These are phyloP conservation scores for Blepharisma japonicum DNA, from an alignment of 73 alveolate species.

Conservation along the genomic window DNA sequence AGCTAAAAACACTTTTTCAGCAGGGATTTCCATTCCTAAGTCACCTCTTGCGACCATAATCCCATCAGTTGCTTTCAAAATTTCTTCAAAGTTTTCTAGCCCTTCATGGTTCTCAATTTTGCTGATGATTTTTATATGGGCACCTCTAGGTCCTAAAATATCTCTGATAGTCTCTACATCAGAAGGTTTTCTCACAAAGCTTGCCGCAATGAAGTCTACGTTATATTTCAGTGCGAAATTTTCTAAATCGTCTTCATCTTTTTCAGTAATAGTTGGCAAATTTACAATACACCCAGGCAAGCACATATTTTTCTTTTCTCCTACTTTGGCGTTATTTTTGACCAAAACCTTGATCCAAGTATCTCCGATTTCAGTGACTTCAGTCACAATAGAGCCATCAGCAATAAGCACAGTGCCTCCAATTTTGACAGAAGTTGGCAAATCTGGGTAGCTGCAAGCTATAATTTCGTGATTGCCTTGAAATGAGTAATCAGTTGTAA, in stretches of 20 bases:
- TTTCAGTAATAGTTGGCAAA: conserved; percentile 93
- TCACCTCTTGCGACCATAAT: conserved; percentile 99
- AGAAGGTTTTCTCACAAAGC: conserved; percentile 50
- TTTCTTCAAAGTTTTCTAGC: conserved; percentile 92
- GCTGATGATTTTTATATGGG: conserved; percentile 77
- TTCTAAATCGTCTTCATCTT: conserved; percentile 92
- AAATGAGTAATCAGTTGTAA: conserved; percentile 77
- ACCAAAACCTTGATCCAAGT: conserved; percentile 56
- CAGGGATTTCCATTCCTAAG: conserved; percentile 97
- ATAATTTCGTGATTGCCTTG: conserved; percentile 76
- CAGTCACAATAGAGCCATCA: conserved; percentile 76
- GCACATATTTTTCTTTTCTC: conserved; percentile 91
- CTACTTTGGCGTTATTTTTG: conserved; percentile 66
- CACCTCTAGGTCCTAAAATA: conserved; percentile 86
- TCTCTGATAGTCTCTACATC: conserved; percentile 87
- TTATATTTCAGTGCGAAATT: conserved; percentile 50
- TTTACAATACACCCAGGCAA: conserved; percentile 93
- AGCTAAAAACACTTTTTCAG: conserved; percentile 89
- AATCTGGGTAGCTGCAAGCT: conserved; percentile 76
- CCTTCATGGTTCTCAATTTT: conserved; percentile 98
- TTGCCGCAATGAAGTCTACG: conserved; percentile 68
- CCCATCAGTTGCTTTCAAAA: conserved; percentile 95
- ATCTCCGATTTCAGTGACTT: conserved; percentile 53
- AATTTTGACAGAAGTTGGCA: conserved; percentile 71
- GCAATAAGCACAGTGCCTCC: conserved; percentile 82